Conservation (phyloP, 1,284 basidiomycete species). For the Cutaneotrichosporon daszewskae region DNA sequence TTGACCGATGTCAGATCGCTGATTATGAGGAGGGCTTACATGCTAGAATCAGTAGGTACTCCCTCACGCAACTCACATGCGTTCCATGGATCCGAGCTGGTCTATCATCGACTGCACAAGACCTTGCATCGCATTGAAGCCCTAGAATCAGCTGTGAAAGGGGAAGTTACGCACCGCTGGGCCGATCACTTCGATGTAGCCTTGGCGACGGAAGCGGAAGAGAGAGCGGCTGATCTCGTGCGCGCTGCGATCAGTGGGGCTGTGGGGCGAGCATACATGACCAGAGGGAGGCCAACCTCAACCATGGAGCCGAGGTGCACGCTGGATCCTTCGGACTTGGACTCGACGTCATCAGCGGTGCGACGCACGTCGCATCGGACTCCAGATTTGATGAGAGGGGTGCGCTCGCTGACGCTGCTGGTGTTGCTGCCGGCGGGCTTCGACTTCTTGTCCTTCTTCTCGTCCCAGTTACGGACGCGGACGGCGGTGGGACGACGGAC, state of each 20-base stretch:
- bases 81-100: slow-evolving; percentile 75
- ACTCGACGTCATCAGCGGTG: slow-evolving; percentile 18
- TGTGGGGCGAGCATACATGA: slow-evolving; percentile 28
- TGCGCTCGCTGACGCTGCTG: slow-evolving; percentile 23
- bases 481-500: slow-evolving; percentile 38
- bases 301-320: slow-evolving; percentile 37
- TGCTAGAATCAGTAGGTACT: slow-evolving; percentile 7
- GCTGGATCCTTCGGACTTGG: not conserved
- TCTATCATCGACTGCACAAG: slow-evolving; percentile 70
- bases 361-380: slow-evolving; percentile 34
- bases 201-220: slow-evolving; percentile 69
- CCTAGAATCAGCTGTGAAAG: slow-evolving; percentile 41
- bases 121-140: slow-evolving; percentile 65
- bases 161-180: slow-evolving; percentile 58
- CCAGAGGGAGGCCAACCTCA: slow-evolving; percentile 29
- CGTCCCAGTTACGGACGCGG: slow-evolving; percentile 17
- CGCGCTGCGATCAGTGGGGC: slow-evolving; percentile 55
- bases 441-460: not conserved
- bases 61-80: slow-evolving; percentile 51
- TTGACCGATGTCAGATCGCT: slow-evolving; percentile 16
- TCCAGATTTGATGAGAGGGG: slow-evolving; percentile 43
- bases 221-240: slow-evolving; percentile 66
- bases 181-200: slow-evolving; percentile 73
- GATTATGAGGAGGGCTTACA: slow-evolving; percentile 5
- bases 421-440: not conserved